Evolutionary conservation across 1,284 basidiomycete species (phyloP), one percentile per base, ranked within the genome.

Genomic region (Taiwanofungus camphoratus): DNA sequence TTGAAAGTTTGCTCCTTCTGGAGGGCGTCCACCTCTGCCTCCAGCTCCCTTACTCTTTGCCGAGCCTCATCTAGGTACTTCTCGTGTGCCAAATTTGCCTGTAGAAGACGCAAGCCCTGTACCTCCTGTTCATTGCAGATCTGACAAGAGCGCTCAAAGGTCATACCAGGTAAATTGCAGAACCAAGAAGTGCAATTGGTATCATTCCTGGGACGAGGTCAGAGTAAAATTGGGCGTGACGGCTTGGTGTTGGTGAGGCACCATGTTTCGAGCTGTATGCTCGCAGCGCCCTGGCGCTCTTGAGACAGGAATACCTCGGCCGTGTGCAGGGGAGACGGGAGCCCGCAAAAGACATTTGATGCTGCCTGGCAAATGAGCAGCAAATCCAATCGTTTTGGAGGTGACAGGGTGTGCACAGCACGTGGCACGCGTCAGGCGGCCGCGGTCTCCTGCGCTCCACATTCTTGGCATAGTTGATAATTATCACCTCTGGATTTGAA

Each of bases 151-250:
- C 44, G 44, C 29, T 26, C 24, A 23, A 38, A 34, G 37, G 20
- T 62, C 76, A 48, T 57, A 85, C 86, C 52, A 87, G 68, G 64
- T 86, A 89, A 41, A 89, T 73, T 8, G 80, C 82, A 44, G 83
- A 87, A 12, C 84, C 87, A 20, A 89, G 69, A 38, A 89, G 65
- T 36, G 81, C 78, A 44, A 89, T 68, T 5, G 86, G 87, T 32
- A 87, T 66, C 85, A 88, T 88, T 27, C 76, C 77, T 21, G 87
- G 87, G 32, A 83, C 60, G 39, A 81, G 70, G 46, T 80, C 73
- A 30, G 76, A 65, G 60, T 88, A 88, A 69, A 79, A 79, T 50
- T 70, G 67, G 3, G 73, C 74, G 62, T 88, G 82, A 18, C 68
- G 64, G 55, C 43, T 41, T 37, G 42, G 41, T 48, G 44, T 45